Evolutionary conservation across 495 filamentous ascomycete species (phyloP), one percentile per base, ranked within the genome.

Genomic region (Neurospora sp.): DNA sequence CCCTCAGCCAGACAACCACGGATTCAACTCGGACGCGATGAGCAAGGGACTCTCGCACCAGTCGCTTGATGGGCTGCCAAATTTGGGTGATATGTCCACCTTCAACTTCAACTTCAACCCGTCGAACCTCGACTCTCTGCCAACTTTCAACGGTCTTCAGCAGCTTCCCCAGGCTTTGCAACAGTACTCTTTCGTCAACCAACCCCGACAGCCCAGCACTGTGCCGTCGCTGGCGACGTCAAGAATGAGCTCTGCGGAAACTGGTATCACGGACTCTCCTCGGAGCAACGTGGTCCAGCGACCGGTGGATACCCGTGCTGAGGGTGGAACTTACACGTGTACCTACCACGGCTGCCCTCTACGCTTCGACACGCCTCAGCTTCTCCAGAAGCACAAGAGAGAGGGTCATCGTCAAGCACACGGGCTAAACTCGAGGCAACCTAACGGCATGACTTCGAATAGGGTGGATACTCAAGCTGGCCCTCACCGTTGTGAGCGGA

Each of bases 321-420:
- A 95, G 76, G 87, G 89, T 39, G 96, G 95, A 14, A 96, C 93
- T 1, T 99, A 98, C 85, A 94, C 93, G 22, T 99, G 96, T 81
- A 96, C 93, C 16, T 96, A 97, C 76, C 93, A 94, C 80, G 93
- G 93, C 68, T 99, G 96, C 79, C 90, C 90, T 0, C 86, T 89
- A 71, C 93, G 96, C 71, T 99, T 99, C 78, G 92, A 96, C 72
- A 92, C 92, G 8, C 91, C 93, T 12, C 86, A 89, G 35, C 90
- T 94, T 79, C 88, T 99, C 35, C 93, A 98, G 80, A 95, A 94
- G 81, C 96, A 99, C 85, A 97, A 97, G 84, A 91, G 94, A 27
- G 96, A 99, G 79, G 92, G 89, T 3, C 96, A 99, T 80, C 90
- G 96, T 40, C 90, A 92, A 75, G 82, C 85, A 5, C 85, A 82